Conservation (phyloP, 169 alveolate species). For the Plasmodium knowlesi region DNA sequence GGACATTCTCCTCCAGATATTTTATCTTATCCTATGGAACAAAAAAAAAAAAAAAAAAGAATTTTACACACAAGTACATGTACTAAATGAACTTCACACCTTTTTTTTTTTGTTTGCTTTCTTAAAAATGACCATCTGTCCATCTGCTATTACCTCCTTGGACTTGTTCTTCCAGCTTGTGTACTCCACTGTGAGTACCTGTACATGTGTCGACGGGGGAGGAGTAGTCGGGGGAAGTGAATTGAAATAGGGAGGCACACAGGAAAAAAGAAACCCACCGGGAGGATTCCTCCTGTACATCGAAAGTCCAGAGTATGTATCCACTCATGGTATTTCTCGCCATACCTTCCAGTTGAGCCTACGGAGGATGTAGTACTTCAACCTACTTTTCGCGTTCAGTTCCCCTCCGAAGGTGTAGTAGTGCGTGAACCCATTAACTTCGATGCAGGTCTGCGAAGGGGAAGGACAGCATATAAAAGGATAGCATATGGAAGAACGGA, state of each 20-base stretch:
- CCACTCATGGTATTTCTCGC: not conserved
- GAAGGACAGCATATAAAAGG: not conserved
- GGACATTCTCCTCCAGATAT: constrained; percentile 44
- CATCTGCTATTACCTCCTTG: constrained; percentile 38
- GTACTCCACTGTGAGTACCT: constrained; percentile 58
- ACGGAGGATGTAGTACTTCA: constrained; percentile 33
- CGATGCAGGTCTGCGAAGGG: constrained; percentile 31
- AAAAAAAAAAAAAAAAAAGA: constrained; percentile 3
- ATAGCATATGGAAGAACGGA: too few relatives aligned
- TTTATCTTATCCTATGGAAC: constrained; percentile 35
- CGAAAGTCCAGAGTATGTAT: not conserved
- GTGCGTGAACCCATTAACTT: constrained; percentile 71
- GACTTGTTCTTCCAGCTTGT: constrained; percentile 73
- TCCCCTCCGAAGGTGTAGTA: constrained; percentile 50
- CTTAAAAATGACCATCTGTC: not conserved
- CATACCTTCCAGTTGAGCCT: constrained; percentile 71
- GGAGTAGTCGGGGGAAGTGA: not conserved
- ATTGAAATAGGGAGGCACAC: not conserved
- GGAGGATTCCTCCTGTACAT: not conserved
- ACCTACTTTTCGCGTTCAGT: constrained; percentile 27
- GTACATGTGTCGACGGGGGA: not conserved
- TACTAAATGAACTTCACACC: not conserved
- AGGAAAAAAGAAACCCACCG: not conserved
- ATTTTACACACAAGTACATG: not conserved
- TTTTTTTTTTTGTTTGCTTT: constrained; percentile 4